phyloP scores from a whole-genome alignment of 2,329 filamentous ascomycete species.

The Penicillium sclerotigenum region DNA sequence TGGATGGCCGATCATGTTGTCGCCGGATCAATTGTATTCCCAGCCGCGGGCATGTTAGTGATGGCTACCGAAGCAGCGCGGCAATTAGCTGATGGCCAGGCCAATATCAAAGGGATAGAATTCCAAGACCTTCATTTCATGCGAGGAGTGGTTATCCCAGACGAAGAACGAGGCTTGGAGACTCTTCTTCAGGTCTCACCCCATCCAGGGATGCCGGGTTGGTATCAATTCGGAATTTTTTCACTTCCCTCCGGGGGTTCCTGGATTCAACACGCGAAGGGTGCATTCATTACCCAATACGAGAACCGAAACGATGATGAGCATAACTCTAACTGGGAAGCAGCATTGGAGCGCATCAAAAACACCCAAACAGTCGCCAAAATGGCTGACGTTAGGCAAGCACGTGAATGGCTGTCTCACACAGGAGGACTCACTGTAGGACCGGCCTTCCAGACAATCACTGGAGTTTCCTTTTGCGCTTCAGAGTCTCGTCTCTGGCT shows the following conservation, averaged over 20 bases:
- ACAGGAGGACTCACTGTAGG: slow-evolving; percentile 19
- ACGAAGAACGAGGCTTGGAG: slow-evolving; percentile 20
- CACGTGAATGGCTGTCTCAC: slow-evolving; percentile 22
- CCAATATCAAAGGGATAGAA: slow-evolving; percentile 14
- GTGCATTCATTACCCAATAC: slow-evolving; percentile 11
- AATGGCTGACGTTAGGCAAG: slow-evolving; percentile 11
- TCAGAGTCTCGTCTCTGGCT: slow-evolving; percentile 14
- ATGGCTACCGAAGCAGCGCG: slow-evolving; percentile 25
- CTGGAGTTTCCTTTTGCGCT: slow-evolving; percentile 11
- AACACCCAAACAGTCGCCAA: slow-evolving; percentile 12
- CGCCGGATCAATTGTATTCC: slow-evolving; percentile 22
- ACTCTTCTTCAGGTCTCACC: slow-evolving; percentile 17
- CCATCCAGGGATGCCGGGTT: slow-evolving; percentile 16
- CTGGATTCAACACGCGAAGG: slow-evolving; percentile 22
- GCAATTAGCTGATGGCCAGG: slow-evolving; percentile 13
- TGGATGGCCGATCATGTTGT: slow-evolving; percentile 50
- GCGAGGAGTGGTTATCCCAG: slow-evolving; percentile 17
- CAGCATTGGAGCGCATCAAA: slow-evolving; percentile 14
- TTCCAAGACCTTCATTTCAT: slow-evolving; percentile 19
- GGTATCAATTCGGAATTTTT: slow-evolving; percentile 21
- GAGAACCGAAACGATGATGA: slow-evolving; percentile 8
- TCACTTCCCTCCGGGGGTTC: slow-evolving; percentile 16
- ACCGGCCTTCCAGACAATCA: slow-evolving; percentile 16
- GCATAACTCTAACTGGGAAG: slow-evolving; percentile 12
- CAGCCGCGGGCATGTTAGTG: slow-evolving; percentile 23